Conservation (phyloP, 2,329 filamentous ascomycete genomes). For the Curvularia sp. region DNA sequence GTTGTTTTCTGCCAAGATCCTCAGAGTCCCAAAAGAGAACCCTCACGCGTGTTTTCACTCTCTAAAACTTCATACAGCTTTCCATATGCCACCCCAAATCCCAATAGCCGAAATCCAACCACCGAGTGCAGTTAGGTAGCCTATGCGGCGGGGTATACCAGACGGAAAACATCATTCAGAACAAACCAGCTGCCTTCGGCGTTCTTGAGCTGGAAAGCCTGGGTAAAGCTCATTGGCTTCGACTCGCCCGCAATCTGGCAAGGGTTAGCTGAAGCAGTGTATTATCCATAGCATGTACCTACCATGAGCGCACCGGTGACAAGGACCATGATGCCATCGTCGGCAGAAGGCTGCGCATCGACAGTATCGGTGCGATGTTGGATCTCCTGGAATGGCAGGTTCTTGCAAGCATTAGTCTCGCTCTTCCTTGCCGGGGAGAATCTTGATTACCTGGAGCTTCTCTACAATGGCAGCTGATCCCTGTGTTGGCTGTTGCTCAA, state of each 20-base stretch:
- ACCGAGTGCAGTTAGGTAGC: background rate
- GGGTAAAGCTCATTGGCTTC: constrained; percentile 88
- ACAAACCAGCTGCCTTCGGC: constrained; percentile 79
- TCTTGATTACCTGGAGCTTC: constrained; percentile 75
- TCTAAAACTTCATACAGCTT: constrained; percentile 2
- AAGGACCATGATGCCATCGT: constrained; percentile 78
- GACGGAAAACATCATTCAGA: constrained; percentile 93
- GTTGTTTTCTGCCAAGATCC: constrained; percentile 23
- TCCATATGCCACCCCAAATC: background rate
- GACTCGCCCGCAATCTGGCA: constrained; percentile 82
- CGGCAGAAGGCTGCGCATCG: constrained; percentile 80
- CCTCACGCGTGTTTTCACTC: constrained; percentile 10
- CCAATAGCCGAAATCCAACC: background rate
- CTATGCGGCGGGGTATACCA: constrained; percentile 69
- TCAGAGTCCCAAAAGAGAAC: constrained; percentile 17
- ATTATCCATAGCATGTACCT: constrained; percentile 47
- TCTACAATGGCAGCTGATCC: constrained; percentile 73
- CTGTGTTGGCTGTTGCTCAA: constrained; percentile 74
- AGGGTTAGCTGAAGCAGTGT: constrained; percentile 19
- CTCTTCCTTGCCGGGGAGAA: background rate
- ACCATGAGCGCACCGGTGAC: constrained; percentile 88
- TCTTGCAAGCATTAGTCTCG: constrained; percentile 58
- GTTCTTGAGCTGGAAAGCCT: constrained; percentile 83
- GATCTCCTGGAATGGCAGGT: constrained; percentile 81
- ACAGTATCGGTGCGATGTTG: constrained; percentile 78